These are phyloP conservation scores for Firmiana major DNA, from an alignment of 345 rosid species.

Conservation along the genomic window DNA sequence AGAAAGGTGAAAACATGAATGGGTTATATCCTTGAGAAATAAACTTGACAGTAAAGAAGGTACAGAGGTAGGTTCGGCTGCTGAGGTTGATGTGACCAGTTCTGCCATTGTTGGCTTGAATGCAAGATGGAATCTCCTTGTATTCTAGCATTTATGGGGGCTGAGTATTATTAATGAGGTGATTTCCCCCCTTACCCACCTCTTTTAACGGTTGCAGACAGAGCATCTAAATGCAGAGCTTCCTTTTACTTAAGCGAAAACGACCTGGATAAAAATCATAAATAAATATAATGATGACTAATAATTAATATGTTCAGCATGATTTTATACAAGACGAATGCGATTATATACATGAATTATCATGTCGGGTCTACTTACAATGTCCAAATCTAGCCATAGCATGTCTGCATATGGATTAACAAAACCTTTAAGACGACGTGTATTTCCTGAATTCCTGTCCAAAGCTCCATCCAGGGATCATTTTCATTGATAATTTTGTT, in stretches of 20 bases:
- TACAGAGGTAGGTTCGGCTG: neutral
- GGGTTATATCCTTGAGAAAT: neutral
- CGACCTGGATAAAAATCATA: too few species aligned
- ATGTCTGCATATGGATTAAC: conserved; percentile 4
- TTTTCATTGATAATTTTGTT: neutral
- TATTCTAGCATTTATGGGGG: conserved; percentile 23
- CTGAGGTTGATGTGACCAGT: conserved; percentile 30
- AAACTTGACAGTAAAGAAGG: neutral
- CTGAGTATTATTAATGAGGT: conserved; percentile 5
- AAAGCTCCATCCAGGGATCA: neutral
- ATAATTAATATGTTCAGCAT: too few species aligned
- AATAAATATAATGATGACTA: too few species aligned
- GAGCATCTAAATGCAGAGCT: neutral
- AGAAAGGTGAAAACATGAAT: neutral
- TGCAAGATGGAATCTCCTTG: conserved; percentile 27
- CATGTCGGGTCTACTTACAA: neutral
- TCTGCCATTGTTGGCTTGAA: conserved; percentile 22
- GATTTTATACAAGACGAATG: too few species aligned
- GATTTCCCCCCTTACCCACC: conserved; percentile 4
- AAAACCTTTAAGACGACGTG: neutral
- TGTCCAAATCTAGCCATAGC: neutral
- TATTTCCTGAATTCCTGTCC: neutral
- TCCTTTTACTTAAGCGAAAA: too few species aligned
- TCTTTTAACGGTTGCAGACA: neutral
- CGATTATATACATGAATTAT: too few species aligned